These are phyloP conservation scores for Bryoerythrophyllum caledonicum DNA, from an alignment of 225 moss, liverwort and hornwort species.

Conservation along the genomic window DNA sequence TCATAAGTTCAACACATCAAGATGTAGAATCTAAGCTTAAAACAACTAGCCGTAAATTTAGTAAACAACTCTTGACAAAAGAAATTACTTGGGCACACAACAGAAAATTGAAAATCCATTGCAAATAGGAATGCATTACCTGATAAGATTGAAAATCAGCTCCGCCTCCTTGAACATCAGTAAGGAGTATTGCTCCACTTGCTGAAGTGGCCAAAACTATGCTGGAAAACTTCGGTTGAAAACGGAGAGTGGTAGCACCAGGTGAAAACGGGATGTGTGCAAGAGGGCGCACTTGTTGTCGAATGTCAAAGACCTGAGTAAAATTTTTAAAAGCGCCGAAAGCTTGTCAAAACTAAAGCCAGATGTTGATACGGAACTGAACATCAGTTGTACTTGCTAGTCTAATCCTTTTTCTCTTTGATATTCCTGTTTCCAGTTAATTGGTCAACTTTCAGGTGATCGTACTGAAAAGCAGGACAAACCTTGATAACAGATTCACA, in stretches of 20 bases:
- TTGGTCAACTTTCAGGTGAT: constrained; percentile 22
- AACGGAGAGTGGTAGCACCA: constrained; percentile 61
- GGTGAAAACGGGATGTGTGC: constrained; percentile 65
- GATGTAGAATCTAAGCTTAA: constrained; percentile 7
- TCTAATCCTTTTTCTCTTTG: constrained; percentile 15
- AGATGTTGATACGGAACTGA: constrained; percentile 21
- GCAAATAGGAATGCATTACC: constrained; percentile 24
- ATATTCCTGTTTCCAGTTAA: constrained; percentile 22
- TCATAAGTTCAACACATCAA: constrained; percentile 4
- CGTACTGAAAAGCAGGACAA: constrained; percentile 20
- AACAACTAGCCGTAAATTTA: neutral
- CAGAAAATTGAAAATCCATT: neutral
- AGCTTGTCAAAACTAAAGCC: constrained; percentile 20
- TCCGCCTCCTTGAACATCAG: constrained; percentile 73
- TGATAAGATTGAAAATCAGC: constrained; percentile 65
- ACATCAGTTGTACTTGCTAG: constrained; percentile 22
- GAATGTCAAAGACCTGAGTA: constrained; percentile 64
- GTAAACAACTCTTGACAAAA: constrained; percentile 6
- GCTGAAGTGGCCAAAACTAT: constrained; percentile 62
- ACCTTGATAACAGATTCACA: constrained; percentile 72
- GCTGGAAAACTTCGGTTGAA: constrained; percentile 74
- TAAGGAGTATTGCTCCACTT: constrained; percentile 63
- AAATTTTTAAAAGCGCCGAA: constrained; percentile 21
- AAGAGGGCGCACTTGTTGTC: constrained; percentile 71
- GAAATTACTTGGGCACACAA: neutral